phyloP scores from a whole-genome alignment of 1,284 basidiomycete genomes.

The Papiliotrema laurentii region DNA sequence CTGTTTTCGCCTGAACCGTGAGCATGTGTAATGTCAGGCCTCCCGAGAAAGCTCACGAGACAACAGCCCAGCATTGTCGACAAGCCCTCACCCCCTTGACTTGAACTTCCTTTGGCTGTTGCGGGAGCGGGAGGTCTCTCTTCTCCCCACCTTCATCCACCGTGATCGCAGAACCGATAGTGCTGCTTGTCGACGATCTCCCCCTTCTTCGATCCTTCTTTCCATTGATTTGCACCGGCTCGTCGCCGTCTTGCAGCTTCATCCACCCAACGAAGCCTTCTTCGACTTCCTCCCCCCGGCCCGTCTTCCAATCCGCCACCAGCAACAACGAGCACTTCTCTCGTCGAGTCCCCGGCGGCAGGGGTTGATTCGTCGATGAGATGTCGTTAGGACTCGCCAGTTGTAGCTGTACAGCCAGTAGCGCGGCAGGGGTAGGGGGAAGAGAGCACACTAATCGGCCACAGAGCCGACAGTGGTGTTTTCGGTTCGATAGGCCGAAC shows the following conservation, averaged over 20 bases:
- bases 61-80: slow-evolving; percentile 67
- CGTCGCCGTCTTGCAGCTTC: slow-evolving; percentile 42
- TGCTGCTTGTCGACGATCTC: slow-evolving; percentile 4
- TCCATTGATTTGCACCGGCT: slow-evolving; percentile 24
- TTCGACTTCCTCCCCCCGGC: slow-evolving; percentile 73
- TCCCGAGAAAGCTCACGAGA: slow-evolving; percentile 60
- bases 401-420: slow-evolving; percentile 49
- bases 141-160: slow-evolving; percentile 7
- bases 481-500: slow-evolving; percentile 86
- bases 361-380: slow-evolving; percentile 15
- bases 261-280: slow-evolving; percentile 73
- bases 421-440: slow-evolving; percentile 59
- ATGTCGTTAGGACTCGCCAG: slow-evolving; percentile 37
- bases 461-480: slow-evolving; percentile 94
- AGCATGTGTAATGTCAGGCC: background rate
- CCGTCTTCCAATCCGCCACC: slow-evolving; percentile 68
- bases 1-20: slow-evolving; percentile 63
- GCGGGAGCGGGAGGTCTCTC: slow-evolving; percentile 25
- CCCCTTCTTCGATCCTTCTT: slow-evolving; percentile 33
- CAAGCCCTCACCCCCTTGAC: slow-evolving; percentile 81
- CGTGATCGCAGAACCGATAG: background rate
- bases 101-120: slow-evolving; percentile 61
- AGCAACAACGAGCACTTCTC: slow-evolving; percentile 72
- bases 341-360: slow-evolving; percentile 54
- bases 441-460: slow-evolving; percentile 89